phyloP scores from a whole-genome alignment of 768 basidiomycete species.

The Leccinum arenicola region DNA sequence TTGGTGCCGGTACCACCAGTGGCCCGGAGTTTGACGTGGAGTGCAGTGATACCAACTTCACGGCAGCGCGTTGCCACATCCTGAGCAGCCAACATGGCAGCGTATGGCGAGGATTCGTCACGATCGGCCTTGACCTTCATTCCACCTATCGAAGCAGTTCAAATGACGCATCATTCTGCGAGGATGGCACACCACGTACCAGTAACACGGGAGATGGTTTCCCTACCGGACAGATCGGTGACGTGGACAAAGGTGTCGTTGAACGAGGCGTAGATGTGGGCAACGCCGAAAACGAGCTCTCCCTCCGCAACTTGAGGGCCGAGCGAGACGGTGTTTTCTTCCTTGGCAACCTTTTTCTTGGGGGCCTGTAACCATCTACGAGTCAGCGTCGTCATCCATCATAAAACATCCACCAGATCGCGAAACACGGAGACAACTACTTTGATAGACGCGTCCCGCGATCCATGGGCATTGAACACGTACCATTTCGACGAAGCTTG shows the following conservation, averaged over 20 bases:
- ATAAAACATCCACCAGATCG: background rate
- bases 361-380: conserved; percentile 67
- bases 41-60: conserved; percentile 97
- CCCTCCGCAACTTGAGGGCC: conserved; percentile 96
- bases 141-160: conserved; percentile 56
- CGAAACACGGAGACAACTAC: background rate
- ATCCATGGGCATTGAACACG: conserved; percentile 16
- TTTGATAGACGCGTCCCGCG: background rate
- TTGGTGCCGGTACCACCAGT: conserved; percentile 99
- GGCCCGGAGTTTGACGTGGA: conserved; percentile 98
- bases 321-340: conserved; percentile 84
- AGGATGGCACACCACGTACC: conserved; percentile 46
- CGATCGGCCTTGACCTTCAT: conserved; percentile 99
- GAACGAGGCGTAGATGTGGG: conserved; percentile 99
- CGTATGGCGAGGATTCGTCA: conserved; percentile 97
- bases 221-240: conserved; percentile 98
- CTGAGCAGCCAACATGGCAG: conserved; percentile 98
- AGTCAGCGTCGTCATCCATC: conserved; percentile 54
- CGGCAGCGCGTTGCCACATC: conserved; percentile 95
- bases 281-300: conserved; percentile 96
- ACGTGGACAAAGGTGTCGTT: conserved; percentile 99
- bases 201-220: conserved; percentile 98
- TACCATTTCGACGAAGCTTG: conserved; percentile 38
- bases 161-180: background rate
- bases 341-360: conserved; percentile 79